Base-by-base conservation (phyloP, 2,329 filamentous ascomycete species). In the Endocalyx cinctus region DNA sequence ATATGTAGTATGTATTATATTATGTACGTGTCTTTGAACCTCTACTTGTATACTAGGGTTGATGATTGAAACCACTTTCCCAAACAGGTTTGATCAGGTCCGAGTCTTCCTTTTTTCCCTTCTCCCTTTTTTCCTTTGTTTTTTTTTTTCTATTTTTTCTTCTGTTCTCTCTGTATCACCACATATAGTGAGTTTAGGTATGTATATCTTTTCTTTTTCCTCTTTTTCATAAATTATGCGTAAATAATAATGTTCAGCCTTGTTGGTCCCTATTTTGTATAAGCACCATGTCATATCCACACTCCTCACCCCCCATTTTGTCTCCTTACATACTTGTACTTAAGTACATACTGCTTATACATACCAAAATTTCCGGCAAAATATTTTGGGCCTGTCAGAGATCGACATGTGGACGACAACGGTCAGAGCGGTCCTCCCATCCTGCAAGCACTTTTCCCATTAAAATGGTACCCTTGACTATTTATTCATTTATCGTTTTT, bases 321-420 rank as follows among this genome's bases (percentile, higher is more conserved):
- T 8, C 20, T n/a, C n/a, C n/a, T 23, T 23, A 23, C 8, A 23
- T 23, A 23, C n/a, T 8, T 23, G 20, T 23, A 23, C 20, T n/a
- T 23, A 23, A n/a, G 20, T 23, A n/a, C n/a, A 23, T 23, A 23
- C n/a, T 23, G 20, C 8, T 8, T 8, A n/a, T 8, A 23, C n/a
- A 23, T 23, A 23, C n/a, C n/a, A n/a, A 23, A n/a, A 8, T 23
- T 23, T 23, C 20, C 36, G 45, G 38, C 42, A 42, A 47, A 42
- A 50, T 43, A 48, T 51, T 48, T 41, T 47, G 47, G 45, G 41
- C 51, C 51, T 55, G 45, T 55, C 49, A 55, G 41, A 44, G 46
- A 49, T 50, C 46, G 50, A 51, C 51, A 55, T 49, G 51, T 53
- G 50, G 47, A 51, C 50, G 34, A 32, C 32, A 31, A 39, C 38